A percentile compares a stretch with the other conserved stretches of the same genome.
Evolutionary conservation across 176 grass and related monocot species (phyloP).

Genomic region (Eremochloa ophiuroides): DNA sequence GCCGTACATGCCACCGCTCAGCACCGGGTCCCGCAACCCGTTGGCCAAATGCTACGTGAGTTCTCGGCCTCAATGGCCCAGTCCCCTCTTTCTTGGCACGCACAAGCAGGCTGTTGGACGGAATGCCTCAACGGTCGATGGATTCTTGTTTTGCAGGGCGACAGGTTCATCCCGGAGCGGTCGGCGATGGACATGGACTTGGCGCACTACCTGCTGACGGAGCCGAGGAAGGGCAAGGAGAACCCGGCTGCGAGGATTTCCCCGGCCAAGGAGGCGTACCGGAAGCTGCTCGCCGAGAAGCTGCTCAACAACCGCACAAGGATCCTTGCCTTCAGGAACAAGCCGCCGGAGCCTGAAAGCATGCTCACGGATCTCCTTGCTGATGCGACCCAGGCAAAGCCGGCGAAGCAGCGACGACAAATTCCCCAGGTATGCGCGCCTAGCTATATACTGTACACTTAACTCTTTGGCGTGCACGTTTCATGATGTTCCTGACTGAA

Average conservation of each 20-base stretch:
- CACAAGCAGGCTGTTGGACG: background rate
- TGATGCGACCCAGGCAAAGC: slow-evolving; percentile 32
- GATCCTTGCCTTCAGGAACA: slow-evolving; percentile 53
- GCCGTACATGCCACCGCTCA: slow-evolving; percentile 57
- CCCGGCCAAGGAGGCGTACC: slow-evolving; percentile 48
- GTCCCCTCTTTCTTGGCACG: background rate
- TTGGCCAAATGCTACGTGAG: slow-evolving; percentile 37
- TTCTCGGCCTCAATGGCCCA: background rate
- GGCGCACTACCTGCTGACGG: slow-evolving; percentile 58
- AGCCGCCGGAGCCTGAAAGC: slow-evolving; percentile 38
- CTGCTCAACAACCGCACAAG: slow-evolving; percentile 55
- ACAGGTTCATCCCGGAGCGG: slow-evolving; percentile 54
- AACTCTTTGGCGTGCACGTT: background rate
- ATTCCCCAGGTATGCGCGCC: slow-evolving; percentile 34
- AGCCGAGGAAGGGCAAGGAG: slow-evolving; percentile 54
- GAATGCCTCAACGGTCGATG: slow-evolving; percentile 11
- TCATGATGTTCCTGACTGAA: slow-evolving; percentile 11
- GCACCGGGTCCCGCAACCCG: slow-evolving; percentile 26
- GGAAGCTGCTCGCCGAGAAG: slow-evolving; percentile 49
- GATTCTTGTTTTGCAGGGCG: slow-evolving; percentile 40
- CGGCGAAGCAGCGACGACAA: slow-evolving; percentile 35
- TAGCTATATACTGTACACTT: background rate
- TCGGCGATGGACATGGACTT: slow-evolving; percentile 66
- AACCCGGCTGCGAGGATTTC: slow-evolving; percentile 7
- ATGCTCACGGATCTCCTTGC: slow-evolving; percentile 23